Conservation (phyloP, 2,329 filamentous ascomycete species). For the Septoria petroselini region DNA sequence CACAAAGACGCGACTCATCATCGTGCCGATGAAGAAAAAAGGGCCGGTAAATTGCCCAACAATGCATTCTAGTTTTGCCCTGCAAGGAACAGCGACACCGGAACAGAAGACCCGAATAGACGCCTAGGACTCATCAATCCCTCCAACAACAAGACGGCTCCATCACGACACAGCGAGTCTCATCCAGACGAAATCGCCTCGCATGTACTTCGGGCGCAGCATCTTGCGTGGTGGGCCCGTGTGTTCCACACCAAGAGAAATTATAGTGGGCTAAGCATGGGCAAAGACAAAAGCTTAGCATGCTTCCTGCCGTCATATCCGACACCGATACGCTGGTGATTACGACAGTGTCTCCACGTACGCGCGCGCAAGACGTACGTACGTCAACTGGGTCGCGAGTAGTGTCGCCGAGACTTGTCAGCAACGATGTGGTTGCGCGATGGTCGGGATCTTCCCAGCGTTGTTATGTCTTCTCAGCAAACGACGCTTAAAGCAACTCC, state of each 20-base stretch:
- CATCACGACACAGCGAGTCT: not conserved
- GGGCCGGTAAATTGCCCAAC: no score
- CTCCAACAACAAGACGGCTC: no score
- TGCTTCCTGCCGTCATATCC: constrained; percentile 13
- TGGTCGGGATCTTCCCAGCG: not conserved
- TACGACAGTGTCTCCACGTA: constrained; percentile 16
- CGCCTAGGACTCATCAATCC: no score
- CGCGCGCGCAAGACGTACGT: constrained; percentile 14
- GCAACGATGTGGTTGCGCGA: not conserved
- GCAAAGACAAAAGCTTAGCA: constrained; percentile 8
- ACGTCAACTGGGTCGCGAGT: constrained; percentile 16
- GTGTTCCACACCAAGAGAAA: constrained; percentile 10
- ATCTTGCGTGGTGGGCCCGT: not conserved
- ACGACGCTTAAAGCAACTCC: not conserved
- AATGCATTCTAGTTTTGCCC: no score
- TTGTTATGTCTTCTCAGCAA: constrained; percentile 8
- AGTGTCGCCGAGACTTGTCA: not conserved
- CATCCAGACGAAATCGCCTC: constrained; percentile 2
- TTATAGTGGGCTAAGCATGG: constrained; percentile 15
- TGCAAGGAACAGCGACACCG: no score
- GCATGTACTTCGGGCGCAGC: constrained; percentile 13
- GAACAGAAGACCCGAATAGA: no score
- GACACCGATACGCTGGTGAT: constrained; percentile 10
- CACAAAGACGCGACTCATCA: no score
- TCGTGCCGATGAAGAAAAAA: no score